Percentiles rank a stretch among this genome's conserved stretches.
Conservation (phyloP, 2,329 filamentous ascomycete genomes). For the Clarireedia hainanense region DNA sequence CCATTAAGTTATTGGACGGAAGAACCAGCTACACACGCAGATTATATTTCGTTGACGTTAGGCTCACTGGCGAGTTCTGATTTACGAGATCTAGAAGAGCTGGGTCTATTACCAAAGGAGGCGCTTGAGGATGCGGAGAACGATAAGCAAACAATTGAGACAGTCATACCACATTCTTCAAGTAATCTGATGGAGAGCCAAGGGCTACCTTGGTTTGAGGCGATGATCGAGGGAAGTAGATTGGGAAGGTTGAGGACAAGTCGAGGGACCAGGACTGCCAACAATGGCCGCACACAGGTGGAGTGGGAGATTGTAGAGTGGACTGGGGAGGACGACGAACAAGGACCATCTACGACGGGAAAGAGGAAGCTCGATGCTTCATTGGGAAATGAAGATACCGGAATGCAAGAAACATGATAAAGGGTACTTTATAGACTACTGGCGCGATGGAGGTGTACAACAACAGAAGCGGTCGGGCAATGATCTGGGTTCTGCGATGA, state of each 20-base stretch:
- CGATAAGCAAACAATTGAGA: slow-evolving; percentile 19
- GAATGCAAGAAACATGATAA: slow-evolving; percentile 2
- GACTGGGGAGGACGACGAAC: slow-evolving; percentile 39
- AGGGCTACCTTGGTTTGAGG: slow-evolving; percentile 79
- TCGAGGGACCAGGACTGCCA: slow-evolving; percentile 45
- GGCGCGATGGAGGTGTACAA: background rate
- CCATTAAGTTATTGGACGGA: slow-evolving; percentile 81
- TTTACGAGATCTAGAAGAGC: slow-evolving; percentile 62
- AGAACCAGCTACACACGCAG: slow-evolving; percentile 58
- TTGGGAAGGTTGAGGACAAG: slow-evolving; percentile 60
- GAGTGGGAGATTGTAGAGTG: slow-evolving; percentile 84
- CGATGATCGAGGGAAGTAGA: slow-evolving; percentile 66
- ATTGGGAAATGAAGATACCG: slow-evolving; percentile 5
- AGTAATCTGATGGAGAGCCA: slow-evolving; percentile 25
- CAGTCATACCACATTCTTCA: slow-evolving; percentile 20
- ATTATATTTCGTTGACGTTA: slow-evolving; percentile 75
- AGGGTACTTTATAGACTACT: background rate
- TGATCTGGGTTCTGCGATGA: background rate
- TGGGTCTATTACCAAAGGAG: slow-evolving; percentile 59
- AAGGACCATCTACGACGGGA: slow-evolving; percentile 30
- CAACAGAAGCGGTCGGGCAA: background rate
- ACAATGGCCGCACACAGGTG: slow-evolving; percentile 57
- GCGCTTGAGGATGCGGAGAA: slow-evolving; percentile 29
- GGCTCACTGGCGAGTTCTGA: slow-evolving; percentile 67
- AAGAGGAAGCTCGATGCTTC: slow-evolving; percentile 31